Evolutionary conservation across 2,329 filamentous ascomycete genomes (phyloP), one percentile per base, ranked within the genome.

Genomic region (Aschersonia sp.): DNA sequence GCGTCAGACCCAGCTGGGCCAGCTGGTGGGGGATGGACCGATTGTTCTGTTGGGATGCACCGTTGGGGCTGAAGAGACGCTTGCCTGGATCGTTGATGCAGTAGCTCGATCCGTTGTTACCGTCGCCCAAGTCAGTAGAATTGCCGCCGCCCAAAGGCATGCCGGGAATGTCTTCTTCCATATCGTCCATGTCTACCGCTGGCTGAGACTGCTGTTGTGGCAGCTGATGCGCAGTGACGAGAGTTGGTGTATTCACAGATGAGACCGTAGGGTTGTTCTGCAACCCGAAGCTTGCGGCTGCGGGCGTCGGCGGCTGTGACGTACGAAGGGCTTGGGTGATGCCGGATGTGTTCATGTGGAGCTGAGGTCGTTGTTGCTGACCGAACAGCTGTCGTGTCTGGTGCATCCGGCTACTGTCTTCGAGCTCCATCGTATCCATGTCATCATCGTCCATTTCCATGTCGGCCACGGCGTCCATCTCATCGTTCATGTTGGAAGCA

Each of bases 201-300:
- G 48, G 79, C 76, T 30, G 80, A 62, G 67, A 74, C 65, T 69
- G 73, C 49, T 68, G 60, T 46, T 71, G 75, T 41, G 78, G 74
- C 37, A 84, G 78, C 56, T 87, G 83, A 35, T 85, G 82, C 53
- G 88, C 83, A 1, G 87, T 87, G 50, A 84, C 84, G 49, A 97
- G 74, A 0, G 89, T 94, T 0, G 90, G 90, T 0, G 90, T 97
- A 63, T 95, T 97, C 48, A 95, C 90, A 4, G 89, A 95, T 4
- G 92, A 98, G 14, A 97, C 90, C 1, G 89, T 95, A 12, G 90
- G 90, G 62, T 95, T 95, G 63, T 94, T 87, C 61, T 88, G 84
- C 54, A 94, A 80, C 45, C 81, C 81, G 58, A 90, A 87, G 56
- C 75, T 81, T 44, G 83, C 77, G 30, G 86, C 74, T 32, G 83